phyloP scores from a whole-genome alignment of 2,329 filamentous ascomycete species.

The Cordyceps sp. region DNA sequence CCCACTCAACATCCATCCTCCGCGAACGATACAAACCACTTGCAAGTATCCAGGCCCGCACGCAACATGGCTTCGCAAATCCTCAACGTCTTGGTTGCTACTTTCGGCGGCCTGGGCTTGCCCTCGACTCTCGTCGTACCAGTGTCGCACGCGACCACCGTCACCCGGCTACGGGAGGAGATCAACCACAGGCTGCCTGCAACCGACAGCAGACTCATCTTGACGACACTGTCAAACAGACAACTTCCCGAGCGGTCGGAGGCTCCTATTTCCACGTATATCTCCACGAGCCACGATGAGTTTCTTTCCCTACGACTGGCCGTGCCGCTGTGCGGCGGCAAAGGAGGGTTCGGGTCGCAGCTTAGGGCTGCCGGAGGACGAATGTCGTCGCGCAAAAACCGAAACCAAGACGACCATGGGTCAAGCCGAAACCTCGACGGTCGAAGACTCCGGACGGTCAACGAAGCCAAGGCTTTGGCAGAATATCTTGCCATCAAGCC shows the following conservation, averaged over 20 bases:
- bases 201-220: constrained; percentile 44
- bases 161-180: constrained; percentile 48
- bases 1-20: no score
- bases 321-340: constrained; percentile 72
- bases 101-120: constrained; percentile 67
- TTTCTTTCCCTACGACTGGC: constrained; percentile 74
- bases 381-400: constrained; percentile 92
- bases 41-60: no score
- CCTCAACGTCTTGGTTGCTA: constrained; percentile 72
- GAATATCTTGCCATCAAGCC: constrained; percentile 93
- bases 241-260: constrained; percentile 40
- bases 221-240: constrained; percentile 71
- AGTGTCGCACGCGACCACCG: constrained; percentile 44
- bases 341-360: constrained; percentile 95
- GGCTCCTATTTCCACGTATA: constrained; percentile 41
- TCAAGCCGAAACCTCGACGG: constrained; percentile 91
- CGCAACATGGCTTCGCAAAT: constrained; percentile 36
- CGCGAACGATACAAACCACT: no score
- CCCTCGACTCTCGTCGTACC: constrained; percentile 73
- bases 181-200: constrained; percentile 46
- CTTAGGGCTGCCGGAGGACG: constrained; percentile 90
- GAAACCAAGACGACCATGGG: constrained; percentile 68
- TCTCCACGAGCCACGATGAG: constrained; percentile 39
- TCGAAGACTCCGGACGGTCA: constrained; percentile 74
- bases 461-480: constrained; percentile 85